Base-by-base conservation (phyloP, 768 basidiomycete species). In the Phaffia tasmanica region DNA sequence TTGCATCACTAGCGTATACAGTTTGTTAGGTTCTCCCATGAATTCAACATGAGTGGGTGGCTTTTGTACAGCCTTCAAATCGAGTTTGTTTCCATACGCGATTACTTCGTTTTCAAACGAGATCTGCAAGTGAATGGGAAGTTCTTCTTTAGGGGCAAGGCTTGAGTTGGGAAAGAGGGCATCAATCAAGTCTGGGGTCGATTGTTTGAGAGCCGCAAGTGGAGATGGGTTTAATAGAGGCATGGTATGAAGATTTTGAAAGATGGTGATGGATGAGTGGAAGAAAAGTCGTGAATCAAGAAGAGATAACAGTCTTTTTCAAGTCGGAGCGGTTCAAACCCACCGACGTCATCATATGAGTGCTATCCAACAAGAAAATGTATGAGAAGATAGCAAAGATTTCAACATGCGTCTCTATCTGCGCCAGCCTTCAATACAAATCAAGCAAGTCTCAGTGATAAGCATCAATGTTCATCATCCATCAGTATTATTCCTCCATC, bases 61-160 rank as follows among this genome's bases (percentile, higher is more conserved):
- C 18, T 25, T 2, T 1, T 30, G 14, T 11, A 54, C 57, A 3
- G 3, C 51, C 21, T 21, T 1, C 9, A 54, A 6, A 14, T 49
- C 3, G 32, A 65, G 64, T 0, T 18, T 60, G 50, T 59, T 60
- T 18, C 64, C 64, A 15, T 32, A 35, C 23, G 64, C 30, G 23
- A 65, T 57, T 29, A 65, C n/a, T 32, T 50, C 64, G 14, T 9
- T 3, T 1, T 32, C 57, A 42, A 60, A 60, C 16, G 64, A 48
- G 50, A 65, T 19, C 50, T 65, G 57, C 32, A 65, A 59, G 4
- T 23, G 27, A n/a, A 60, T 19, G 32, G 64, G 57, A 3, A 65
- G 50, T 0, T 53, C 50, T 53, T 58, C 27, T 7, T 23, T 23
- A 0, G 50, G 46, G 2, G 14, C 3, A 14, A 30, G n/a, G 14